These are phyloP conservation scores for Tympanopsis confertula DNA, from an alignment of 2,329 filamentous ascomycete species.

Conservation along the genomic window DNA sequence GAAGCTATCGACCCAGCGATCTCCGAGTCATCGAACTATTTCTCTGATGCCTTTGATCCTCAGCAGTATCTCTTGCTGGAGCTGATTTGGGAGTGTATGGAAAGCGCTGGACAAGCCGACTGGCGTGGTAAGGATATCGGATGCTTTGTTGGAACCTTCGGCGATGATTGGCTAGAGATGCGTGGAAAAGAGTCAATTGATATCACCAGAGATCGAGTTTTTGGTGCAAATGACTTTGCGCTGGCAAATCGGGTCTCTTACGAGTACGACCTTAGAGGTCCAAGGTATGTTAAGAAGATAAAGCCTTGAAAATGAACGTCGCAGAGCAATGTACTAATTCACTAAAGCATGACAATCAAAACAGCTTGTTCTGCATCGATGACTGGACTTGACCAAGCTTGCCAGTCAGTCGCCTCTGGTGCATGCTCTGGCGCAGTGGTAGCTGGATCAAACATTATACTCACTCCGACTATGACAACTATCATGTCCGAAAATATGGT, in stretches of 20 bases:
- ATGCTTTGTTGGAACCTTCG: constrained; percentile 19
- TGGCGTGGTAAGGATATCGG: constrained; percentile 18
- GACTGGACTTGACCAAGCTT: constrained; percentile 35
- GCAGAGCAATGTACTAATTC: constrained; percentile 10
- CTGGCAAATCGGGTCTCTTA: constrained; percentile 17
- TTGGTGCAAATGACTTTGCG: constrained; percentile 11
- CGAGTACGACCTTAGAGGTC: constrained; percentile 11
- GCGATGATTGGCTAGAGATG: constrained; percentile 17
- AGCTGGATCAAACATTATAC: background rate
- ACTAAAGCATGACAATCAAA: constrained; percentile 35
- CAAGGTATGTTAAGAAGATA: constrained; percentile 6
- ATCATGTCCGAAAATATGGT: constrained; percentile 6
- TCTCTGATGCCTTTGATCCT: constrained; percentile 31
- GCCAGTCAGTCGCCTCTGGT: constrained; percentile 32
- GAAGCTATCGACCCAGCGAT: constrained; percentile 2
- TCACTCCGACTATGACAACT: constrained; percentile 7
- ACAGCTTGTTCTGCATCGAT: constrained; percentile 40
- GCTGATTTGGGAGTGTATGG: constrained; percentile 40
- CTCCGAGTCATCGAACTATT: background rate
- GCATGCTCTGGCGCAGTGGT: constrained; percentile 13
- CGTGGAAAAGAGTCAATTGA: constrained; percentile 9
- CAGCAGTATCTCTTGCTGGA: constrained; percentile 40
- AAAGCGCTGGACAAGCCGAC: constrained; percentile 29
- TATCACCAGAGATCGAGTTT: constrained; percentile 9
- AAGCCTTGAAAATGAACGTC: background rate